Conservation (phyloP, 306 rosid species). For the Pueraria montana region DNA sequence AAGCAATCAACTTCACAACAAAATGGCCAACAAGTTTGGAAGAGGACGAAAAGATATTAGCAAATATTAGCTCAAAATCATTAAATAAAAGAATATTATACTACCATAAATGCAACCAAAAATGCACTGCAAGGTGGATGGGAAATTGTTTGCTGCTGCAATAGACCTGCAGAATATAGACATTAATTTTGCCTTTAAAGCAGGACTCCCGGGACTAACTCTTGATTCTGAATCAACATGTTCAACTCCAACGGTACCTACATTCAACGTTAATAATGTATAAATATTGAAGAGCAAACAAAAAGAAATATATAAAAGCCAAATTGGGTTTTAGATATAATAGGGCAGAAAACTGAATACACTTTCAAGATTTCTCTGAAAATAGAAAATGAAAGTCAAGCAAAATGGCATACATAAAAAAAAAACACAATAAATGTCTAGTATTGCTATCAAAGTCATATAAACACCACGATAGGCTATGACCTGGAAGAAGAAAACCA, state of each 20-base stretch:
- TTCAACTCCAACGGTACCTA: conserved; percentile 79
- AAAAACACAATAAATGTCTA: neutral
- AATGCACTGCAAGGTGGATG: conserved; percentile 94
- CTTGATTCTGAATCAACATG: conserved; percentile 71
- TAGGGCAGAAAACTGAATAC: conserved; percentile 16
- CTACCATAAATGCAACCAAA: conserved; percentile 95
- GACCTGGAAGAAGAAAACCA: conserved; percentile 14
- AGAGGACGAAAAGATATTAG: conserved; percentile 32
- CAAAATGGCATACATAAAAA: neutral
- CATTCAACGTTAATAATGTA: conserved; percentile 48
- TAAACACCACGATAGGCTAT: conserved; percentile 9
- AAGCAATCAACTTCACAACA: conserved; percentile 44
- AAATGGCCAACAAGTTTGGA: conserved; percentile 13
- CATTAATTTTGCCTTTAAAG: conserved; percentile 85
- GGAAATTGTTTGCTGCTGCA: conserved; percentile 93
- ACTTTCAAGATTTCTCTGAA: conserved; percentile 5
- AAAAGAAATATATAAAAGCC: conserved; percentile 13
- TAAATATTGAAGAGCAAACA: conserved; percentile 24
- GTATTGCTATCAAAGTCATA: conserved; percentile 26
- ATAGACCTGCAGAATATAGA: conserved; percentile 94
- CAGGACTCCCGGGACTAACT: conserved; percentile 79
- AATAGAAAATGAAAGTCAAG: conserved; percentile 25
- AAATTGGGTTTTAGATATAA: neutral
- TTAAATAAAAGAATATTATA: conserved; percentile 32
- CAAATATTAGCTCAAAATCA: conserved; percentile 37